phyloP scores from a whole-genome alignment of 108 stramenopile species.

The Asterionellopsis glacialis region DNA sequence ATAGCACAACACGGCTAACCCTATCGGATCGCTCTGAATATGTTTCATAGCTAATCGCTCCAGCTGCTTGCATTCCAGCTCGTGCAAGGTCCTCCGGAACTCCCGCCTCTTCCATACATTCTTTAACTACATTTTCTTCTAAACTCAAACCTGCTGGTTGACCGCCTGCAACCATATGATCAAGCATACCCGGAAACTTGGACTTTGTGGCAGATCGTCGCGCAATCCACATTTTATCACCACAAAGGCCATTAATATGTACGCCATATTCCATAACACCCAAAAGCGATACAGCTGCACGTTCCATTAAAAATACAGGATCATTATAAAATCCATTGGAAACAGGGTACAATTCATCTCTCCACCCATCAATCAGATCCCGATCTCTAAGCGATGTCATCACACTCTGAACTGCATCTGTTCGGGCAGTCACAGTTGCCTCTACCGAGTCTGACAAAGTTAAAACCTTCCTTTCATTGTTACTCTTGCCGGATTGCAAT shows the following conservation, averaged over 20 bases:
- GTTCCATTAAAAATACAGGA: constrained; percentile 76
- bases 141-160: constrained; percentile 72
- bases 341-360: constrained; percentile 77
- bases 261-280: constrained; percentile 76
- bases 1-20: constrained; percentile 68
- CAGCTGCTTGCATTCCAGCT: constrained; percentile 43
- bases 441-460: constrained; percentile 43
- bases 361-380: constrained; percentile 77
- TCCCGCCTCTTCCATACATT: constrained; percentile 87
- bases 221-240: constrained; percentile 81
- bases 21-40: constrained; percentile 26
- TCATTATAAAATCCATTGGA: constrained; percentile 46
- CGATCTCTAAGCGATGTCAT: constrained; percentile 45
- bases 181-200: constrained; percentile 82
- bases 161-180: constrained; percentile 91
- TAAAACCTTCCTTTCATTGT: constrained; percentile 6
- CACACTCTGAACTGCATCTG: constrained; percentile 47
- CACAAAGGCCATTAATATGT: constrained; percentile 75
- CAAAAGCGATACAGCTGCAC: constrained; percentile 68
- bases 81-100: constrained; percentile 52
- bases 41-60: constrained; percentile 73
- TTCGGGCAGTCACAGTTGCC: constrained; percentile 42
- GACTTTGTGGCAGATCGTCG: constrained; percentile 70
- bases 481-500: not conserved
- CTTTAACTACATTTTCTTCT: constrained; percentile 86